Evolutionary conservation across 1,284 basidiomycete genomes (phyloP).

Genomic region (Pseudozyma pruni): DNA sequence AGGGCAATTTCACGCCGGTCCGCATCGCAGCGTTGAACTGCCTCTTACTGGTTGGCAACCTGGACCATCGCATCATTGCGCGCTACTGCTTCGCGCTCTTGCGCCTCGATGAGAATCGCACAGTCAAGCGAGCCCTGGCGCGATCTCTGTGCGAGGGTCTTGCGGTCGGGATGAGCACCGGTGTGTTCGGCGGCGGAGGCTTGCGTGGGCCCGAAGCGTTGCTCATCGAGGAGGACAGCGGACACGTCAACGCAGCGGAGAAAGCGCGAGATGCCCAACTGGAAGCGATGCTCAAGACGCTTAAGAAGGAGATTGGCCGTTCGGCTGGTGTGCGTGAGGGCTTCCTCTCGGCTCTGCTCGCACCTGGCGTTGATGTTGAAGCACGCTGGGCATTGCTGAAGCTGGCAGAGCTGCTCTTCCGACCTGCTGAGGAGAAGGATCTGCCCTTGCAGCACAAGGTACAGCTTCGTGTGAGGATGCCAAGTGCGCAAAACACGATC

Average conservation of each 20-base stretch:
- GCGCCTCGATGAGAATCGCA: conserved; percentile 82
- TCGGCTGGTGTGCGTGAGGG: conserved; percentile 65
- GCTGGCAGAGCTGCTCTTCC: conserved; percentile 87
- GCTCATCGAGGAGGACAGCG: conserved; percentile 52
- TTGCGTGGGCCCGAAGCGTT: conserved; percentile 47
- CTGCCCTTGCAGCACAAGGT: conserved; percentile 59
- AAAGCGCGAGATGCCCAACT: conserved; percentile 73
- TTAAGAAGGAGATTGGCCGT: conserved; percentile 64
- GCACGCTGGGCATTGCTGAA: conserved; percentile 91
- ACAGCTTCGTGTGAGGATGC: conserved; percentile 74
- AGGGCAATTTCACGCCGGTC: conserved; percentile 78
- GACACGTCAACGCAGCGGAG: conserved; percentile 44
- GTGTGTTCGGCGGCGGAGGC: conserved; percentile 76
- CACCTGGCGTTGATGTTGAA: conserved; percentile 77
- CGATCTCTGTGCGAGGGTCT: conserved; percentile 86
- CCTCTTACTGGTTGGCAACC: conserved; percentile 82
- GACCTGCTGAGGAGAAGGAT: conserved; percentile 71
- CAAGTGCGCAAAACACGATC: conserved; percentile 33
- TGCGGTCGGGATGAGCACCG: conserved; percentile 85
- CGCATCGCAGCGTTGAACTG: conserved; percentile 93
- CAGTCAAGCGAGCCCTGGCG: conserved; percentile 85
- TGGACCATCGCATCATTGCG: conserved; percentile 75
- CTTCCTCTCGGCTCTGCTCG: conserved; percentile 59
- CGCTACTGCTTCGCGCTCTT: conserved; percentile 91
- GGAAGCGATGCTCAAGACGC: conserved; percentile 57